Evolutionary conservation across 2,329 filamentous ascomycete genomes (phyloP), one percentile per base, ranked within the genome.

Genomic region (Sporothrix mexicana): DNA sequence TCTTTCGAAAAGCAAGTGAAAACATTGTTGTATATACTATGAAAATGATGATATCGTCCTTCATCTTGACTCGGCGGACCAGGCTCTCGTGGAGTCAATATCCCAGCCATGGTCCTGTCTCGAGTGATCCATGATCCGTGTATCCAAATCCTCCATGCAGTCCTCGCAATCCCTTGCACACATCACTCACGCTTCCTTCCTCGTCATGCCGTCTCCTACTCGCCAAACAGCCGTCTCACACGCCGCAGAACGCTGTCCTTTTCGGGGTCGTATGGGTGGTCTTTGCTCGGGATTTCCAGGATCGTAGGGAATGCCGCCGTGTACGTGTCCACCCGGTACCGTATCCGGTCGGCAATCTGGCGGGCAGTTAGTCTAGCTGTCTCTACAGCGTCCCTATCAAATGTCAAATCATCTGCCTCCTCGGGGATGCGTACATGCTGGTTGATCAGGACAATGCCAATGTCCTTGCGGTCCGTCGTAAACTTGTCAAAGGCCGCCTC

Each of bases 221-320:
- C 89, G 77, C 89, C 89, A 83, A 91, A 91, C 72, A 90, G 76
- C 73, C 87, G 85, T 74, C 87, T 85, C 62, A 99, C 96, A 77
- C 96, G 88, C 84, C 95, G 93, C 83, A 99, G 82, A 59, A 99
- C 95, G 80, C 95, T 98, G 82, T 99, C 96, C 86, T 99, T 99
- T 84, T 99, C 96, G 0, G 96, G 96, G 79, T 99, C 95, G 80
- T 99, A 99, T 1, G 96, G 96, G 81, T 99, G 96, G 82, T 99
- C 96, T 87, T 99, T 99, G 84, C 94, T 97, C 30, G 96, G 96
- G 74, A 99, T 98, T 83, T 99, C 96, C 73, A 99, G 90, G 71
- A 99, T 88, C 25, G 94, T 92, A n/a, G 96, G 96, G 83, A 99
- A 99, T 4, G 96, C 95, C 68, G 95, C 93, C 23, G 94, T 95